phyloP scores from a whole-genome alignment of 108 stramenopile genomes.

The Aurantiochytrium sp. region DNA sequence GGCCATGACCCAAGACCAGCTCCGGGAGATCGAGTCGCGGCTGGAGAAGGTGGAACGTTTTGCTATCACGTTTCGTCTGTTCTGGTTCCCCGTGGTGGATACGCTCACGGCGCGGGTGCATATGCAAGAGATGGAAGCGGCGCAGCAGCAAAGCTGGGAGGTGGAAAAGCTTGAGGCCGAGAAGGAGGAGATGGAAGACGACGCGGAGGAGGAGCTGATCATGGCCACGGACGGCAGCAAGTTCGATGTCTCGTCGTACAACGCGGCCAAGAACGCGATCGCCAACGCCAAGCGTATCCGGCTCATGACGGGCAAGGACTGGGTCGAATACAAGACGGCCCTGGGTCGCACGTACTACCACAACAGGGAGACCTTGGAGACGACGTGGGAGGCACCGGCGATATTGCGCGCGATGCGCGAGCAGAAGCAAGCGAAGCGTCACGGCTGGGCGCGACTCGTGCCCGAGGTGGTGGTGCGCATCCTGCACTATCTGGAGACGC shows the following conservation, averaged over 20 bases:
- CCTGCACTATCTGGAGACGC: background rate
- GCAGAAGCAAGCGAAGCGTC: background rate
- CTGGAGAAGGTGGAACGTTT: background rate
- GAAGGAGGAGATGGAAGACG: conserved; percentile 16
- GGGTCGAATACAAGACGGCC: background rate
- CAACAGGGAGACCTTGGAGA: conserved; percentile 42
- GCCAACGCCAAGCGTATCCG: background rate
- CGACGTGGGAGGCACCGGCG: background rate
- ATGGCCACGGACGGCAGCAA: conserved; percentile 29
- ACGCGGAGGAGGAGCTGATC: conserved; percentile 15
- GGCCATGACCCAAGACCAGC: background rate
- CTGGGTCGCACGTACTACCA: background rate
- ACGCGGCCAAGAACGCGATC: background rate
- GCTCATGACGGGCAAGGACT: background rate
- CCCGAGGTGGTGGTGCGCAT: background rate
- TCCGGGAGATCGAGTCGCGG: background rate
- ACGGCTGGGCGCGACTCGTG: background rate
- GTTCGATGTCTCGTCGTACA: background rate
- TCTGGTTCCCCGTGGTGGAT: conserved; percentile 1
- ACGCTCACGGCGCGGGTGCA: background rate
- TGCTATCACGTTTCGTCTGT: background rate
- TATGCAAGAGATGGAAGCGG: background rate
- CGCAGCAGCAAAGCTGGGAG: conserved; percentile 1
- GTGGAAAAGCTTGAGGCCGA: conserved; percentile 5
- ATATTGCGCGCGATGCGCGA: background rate